These are phyloP conservation scores for Clohesyomyces aquaticus DNA, from an alignment of 495 filamentous ascomycete genomes.

Conservation along the genomic window DNA sequence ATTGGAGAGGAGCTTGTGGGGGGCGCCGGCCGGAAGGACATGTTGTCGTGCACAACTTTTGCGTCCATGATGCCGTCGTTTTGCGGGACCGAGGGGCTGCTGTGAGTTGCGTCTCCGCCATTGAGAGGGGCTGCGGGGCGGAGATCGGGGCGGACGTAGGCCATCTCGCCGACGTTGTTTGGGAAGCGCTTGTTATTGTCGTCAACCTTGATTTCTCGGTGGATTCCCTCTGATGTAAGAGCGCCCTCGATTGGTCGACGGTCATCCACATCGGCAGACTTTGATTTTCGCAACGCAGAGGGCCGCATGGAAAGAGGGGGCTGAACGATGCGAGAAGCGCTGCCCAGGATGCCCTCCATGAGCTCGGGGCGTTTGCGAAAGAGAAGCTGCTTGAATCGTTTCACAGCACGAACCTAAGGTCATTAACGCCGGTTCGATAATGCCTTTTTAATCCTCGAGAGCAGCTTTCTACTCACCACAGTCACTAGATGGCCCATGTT, in stretches of 20 bases:
- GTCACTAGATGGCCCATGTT: conserved; percentile 82
- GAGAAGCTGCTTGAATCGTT: conserved; percentile 73
- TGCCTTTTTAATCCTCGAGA: not conserved
- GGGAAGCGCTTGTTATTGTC: conserved; percentile 40
- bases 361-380: conserved; percentile 51
- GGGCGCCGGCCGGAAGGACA: conserved; percentile 19
- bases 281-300: conserved; percentile 47
- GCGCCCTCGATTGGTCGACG: conserved; percentile 54
- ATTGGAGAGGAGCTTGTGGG: conserved; percentile 24
- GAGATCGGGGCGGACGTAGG: not conserved
- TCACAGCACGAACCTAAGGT: conserved; percentile 84
- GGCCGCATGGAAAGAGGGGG: conserved; percentile 61
- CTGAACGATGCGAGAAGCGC: conserved; percentile 59
- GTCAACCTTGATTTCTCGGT: conserved; percentile 45
- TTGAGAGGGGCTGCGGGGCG: not conserved
- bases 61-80: conserved; percentile 5
- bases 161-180: conserved; percentile 37
- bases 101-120: not conserved
- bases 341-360: conserved; percentile 62
- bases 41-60: conserved; percentile 26
- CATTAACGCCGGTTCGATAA: not conserved
- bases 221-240: conserved; percentile 56
- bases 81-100: not conserved
- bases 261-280: conserved; percentile 58
- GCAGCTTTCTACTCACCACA: conserved; percentile 62